Conservation (phyloP, 768 basidiomycete species). For the Naganishia friedmannii region DNA sequence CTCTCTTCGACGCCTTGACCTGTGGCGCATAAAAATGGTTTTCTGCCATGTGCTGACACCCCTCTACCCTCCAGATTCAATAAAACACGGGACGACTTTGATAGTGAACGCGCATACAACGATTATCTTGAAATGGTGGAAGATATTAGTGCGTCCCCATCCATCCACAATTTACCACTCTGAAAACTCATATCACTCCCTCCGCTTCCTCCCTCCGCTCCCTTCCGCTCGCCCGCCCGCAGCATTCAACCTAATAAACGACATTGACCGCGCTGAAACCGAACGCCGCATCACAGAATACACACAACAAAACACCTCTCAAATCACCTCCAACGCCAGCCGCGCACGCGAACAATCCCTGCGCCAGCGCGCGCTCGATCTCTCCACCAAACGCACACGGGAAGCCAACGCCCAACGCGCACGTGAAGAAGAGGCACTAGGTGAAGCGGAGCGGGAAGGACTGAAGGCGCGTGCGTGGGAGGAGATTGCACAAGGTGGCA, state of each 20-base stretch:
- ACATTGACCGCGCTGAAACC: conserved; percentile 73
- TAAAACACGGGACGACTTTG: conserved; percentile 86
- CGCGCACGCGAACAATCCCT: conserved; percentile 37
- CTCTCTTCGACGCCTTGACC: no score
- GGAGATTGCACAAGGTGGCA: conserved; percentile 17
- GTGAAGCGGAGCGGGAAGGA: conserved; percentile 33
- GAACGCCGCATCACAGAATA: conserved; percentile 78
- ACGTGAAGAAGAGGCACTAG: conserved; percentile 37
- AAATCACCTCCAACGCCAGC: conserved; percentile 71
- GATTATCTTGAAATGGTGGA: conserved; percentile 96
- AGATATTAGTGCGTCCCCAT: conserved; percentile 65
- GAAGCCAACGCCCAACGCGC: conserved; percentile 36
- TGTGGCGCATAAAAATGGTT: no score
- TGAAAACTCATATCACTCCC: conserved; percentile 9
- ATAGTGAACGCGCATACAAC: conserved; percentile 74
- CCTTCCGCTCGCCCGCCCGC: no score
- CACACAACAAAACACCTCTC: conserved; percentile 72
- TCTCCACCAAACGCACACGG: conserved; percentile 36
- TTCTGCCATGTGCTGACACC: background rate
- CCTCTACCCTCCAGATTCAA: conserved; percentile 67
- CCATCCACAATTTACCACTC: background rate
- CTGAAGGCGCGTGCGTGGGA: conserved; percentile 30
- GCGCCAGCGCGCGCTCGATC: conserved; percentile 33
- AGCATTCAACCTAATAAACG: conserved; percentile 96
- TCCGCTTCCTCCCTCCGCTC: conserved; percentile 2